Evolutionary conservation across 805 yeast species (phyloP).

Genomic region (Spathaspora gorwiae): DNA sequence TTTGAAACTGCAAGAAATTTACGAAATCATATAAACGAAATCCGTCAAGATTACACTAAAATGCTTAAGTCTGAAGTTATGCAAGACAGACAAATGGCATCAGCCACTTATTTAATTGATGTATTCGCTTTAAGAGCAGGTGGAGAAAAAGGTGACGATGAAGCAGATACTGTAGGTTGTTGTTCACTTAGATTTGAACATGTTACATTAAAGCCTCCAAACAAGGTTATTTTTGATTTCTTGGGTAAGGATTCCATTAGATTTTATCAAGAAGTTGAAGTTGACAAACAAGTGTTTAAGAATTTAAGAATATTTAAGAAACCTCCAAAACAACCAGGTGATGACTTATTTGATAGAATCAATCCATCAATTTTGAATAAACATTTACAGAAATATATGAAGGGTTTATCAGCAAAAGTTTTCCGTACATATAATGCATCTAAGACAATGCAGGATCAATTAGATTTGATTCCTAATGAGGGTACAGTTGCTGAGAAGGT

Average conservation of each 20-base stretch:
- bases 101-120: conserved; percentile 90
- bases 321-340: conserved; percentile 86
- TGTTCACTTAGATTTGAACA: conserved; percentile 92
- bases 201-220: conserved; percentile 79
- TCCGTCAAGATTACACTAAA: conserved; percentile 69
- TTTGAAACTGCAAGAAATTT: conserved; percentile 91
- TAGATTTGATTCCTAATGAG: conserved; percentile 77
- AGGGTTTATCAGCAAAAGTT: conserved; percentile 92
- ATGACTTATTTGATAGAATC: conserved; percentile 85
- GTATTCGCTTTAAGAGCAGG: conserved; percentile 95
- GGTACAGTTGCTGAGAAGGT: conserved; percentile 88
- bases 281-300: conserved; percentile 86
- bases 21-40: conserved; percentile 63
- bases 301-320: conserved; percentile 83
- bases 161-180: conserved; percentile 97
- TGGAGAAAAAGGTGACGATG: conserved; percentile 95
- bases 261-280: conserved; percentile 88
- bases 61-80: conserved; percentile 70
- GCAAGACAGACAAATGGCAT: conserved; percentile 88
- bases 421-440: conserved; percentile 97
- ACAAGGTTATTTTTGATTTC: conserved; percentile 82
- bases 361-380: conserved; percentile 80
- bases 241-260: conserved; percentile 94
- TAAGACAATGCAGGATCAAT: conserved; percentile 92
- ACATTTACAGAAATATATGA: conserved; percentile 84